A percentile compares a stretch with the other conserved stretches of the same genome.
Evolutionary conservation across 495 filamentous ascomycete species (phyloP).

Genomic region (Penicillium desertorum): DNA sequence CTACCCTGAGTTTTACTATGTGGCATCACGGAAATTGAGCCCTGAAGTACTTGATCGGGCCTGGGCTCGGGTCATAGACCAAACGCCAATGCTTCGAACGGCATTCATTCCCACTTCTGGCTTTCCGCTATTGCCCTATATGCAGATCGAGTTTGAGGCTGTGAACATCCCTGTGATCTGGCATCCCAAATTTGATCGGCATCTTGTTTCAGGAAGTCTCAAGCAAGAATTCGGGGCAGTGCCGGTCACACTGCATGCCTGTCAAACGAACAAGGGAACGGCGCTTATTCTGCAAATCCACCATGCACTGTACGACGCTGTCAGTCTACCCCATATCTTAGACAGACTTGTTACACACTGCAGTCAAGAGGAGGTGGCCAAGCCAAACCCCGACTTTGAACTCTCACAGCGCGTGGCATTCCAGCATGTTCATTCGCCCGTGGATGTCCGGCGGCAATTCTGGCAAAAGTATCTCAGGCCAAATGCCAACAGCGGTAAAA

Average conservation of each 20-base stretch:
- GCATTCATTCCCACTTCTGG: slow-evolving; percentile 29
- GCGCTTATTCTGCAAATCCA: slow-evolving; percentile 36
- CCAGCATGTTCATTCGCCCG: slow-evolving; percentile 30
- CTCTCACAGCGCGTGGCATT: slow-evolving; percentile 34
- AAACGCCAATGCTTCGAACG: slow-evolving; percentile 33
- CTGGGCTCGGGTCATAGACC: slow-evolving; percentile 25
- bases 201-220: slow-evolving; percentile 7
- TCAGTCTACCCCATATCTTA: slow-evolving; percentile 33
- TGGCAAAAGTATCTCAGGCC: slow-evolving; percentile 35
- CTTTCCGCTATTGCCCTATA: slow-evolving; percentile 17
- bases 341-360: slow-evolving; percentile 25
- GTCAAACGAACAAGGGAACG: slow-evolving; percentile 21
- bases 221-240: slow-evolving; percentile 20
- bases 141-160: slow-evolving; percentile 29
- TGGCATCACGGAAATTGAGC: slow-evolving; percentile 17
- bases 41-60: slow-evolving; percentile 23
- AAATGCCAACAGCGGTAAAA: slow-evolving; percentile 12
- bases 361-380: slow-evolving; percentile 1
- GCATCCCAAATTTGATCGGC: slow-evolving; percentile 21
- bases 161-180: slow-evolving; percentile 26
- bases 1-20: slow-evolving; percentile 36
- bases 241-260: slow-evolving; percentile 31
- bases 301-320: slow-evolving; percentile 40
- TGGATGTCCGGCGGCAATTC: slow-evolving; percentile 29
- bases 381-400: slow-evolving; percentile 14